Evolutionary conservation across 2,329 filamentous ascomycete genomes (phyloP), one percentile per base, ranked within the genome.

Genomic region (Trichoderma sp.): DNA sequence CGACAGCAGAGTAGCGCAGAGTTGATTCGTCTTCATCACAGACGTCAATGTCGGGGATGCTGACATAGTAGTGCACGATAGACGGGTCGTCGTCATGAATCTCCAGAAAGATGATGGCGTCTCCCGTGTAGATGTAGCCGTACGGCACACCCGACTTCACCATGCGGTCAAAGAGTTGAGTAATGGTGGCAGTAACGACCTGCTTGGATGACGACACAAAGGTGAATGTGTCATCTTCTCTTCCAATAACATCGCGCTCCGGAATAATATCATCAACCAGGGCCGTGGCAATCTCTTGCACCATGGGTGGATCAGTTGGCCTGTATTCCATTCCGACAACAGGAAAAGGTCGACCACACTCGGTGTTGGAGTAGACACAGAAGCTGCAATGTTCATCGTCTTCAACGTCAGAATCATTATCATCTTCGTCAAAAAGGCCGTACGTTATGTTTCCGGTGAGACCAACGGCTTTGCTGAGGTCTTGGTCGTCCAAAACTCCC

Each of bases 151-250:
- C 78, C 50, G 82, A 83, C 29, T 79, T 78, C 3, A 85, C 77
- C 79, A 85, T 85, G 62, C 83, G 83, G 18, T 82, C 84, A 78
- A 85, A 86, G 7, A 86, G 79, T 73, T 85, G 81, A 4, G 82
- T 85, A 8, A 86, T 76, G 24, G 84, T 81, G 18, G 83, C 83
- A 21, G 84, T 79, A 59, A 79, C 71, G 38, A 85, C 82, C 27
- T 50, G 11, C 76, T 67, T 59, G 3, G 67, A 18, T 3, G 33
- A 45, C 1, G 29, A 38, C 4, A 38, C 41, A 14, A 29, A 62
- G 6, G 29, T 35, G 16, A 31, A 45, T 3, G 14, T 12, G 11
- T 63, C 53, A 18, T n/a, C 53, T 6, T 45, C 53, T 24, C 33
- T 35, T 18, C 16, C 50, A 8, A 41, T 66, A 3, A 66, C 63